Evolutionary conservation across 306 rosid genomes (phyloP).

Genomic region (Castanea sativa): DNA sequence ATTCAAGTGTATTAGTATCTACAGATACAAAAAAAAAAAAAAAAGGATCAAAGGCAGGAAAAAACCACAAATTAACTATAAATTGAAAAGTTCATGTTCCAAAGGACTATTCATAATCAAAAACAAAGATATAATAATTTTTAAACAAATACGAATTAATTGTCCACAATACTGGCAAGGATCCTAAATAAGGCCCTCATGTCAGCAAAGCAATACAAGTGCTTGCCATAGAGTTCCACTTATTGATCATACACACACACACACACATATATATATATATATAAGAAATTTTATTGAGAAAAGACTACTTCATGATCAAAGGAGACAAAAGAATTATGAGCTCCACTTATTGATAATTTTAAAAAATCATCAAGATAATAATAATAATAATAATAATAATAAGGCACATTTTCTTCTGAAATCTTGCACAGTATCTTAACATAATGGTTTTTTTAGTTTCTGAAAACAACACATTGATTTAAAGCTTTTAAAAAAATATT

Average conservation of each 20-base stretch:
- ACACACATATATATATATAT: no score
- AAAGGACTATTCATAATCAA: not conserved
- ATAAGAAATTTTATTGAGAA: no score
- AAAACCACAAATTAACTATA: not conserved
- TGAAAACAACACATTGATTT: not conserved
- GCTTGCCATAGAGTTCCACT: not conserved
- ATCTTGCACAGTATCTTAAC: not conserved
- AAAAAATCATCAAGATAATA: no score
- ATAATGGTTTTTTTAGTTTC: not conserved
- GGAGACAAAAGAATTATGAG: no score
- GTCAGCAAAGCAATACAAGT: not conserved
- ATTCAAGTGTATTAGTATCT: not conserved
- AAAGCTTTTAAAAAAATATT: not conserved
- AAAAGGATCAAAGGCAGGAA: not conserved
- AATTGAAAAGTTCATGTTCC: not conserved
- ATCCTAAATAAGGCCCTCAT: not conserved
- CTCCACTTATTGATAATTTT: no score
- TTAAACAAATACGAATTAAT: not conserved
- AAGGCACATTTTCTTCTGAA: not conserved
- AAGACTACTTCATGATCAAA: not conserved
- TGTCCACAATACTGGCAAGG: not conserved
- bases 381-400: not conserved
- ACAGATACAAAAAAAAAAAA: not conserved
- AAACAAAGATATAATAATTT: not conserved
- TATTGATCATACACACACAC: not conserved